Conservation (phyloP, 1,139 yeast species). For the Yamadazyma atmosphaerica region DNA sequence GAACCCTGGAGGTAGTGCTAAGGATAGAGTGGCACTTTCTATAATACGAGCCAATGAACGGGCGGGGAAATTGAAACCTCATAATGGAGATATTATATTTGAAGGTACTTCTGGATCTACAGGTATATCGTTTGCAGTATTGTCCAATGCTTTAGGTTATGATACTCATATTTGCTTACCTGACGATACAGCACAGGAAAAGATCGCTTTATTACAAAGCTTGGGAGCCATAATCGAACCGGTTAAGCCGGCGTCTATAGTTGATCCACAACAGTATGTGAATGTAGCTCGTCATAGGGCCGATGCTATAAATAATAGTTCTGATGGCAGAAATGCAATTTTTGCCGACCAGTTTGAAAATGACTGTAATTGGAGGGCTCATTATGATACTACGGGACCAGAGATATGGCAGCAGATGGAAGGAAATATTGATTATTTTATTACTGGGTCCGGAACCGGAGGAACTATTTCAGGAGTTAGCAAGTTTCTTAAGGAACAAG, state of each 20-base stretch:
- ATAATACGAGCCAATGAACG: conserved; percentile 71
- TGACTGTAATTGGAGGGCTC: conserved; percentile 85
- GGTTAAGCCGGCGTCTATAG: conserved; percentile 93
- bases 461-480: conserved; percentile 92
- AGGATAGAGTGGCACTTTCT: conserved; percentile 89
- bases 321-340: conserved; percentile 52
- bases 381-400: conserved; percentile 85
- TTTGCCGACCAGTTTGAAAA: conserved; percentile 97
- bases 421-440: conserved; percentile 65
- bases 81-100: conserved; percentile 62
- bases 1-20: conserved; percentile 96
- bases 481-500: conserved; percentile 58
- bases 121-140: conserved; percentile 88
- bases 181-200: conserved; percentile 88
- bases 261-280: conserved; percentile 90
- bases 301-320: conserved; percentile 46
- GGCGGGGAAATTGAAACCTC: conserved; percentile 56
- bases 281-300: conserved; percentile 79
- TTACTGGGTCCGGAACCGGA: conserved; percentile 74
- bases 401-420: conserved; percentile 76
- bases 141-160: conserved; percentile 86
- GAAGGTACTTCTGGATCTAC: conserved; percentile 98
- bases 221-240: conserved; percentile 87
- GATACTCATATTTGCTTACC: conserved; percentile 92
- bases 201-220: conserved; percentile 64